These are phyloP conservation scores for Neohortaea acidophila DNA, from an alignment of 495 filamentous ascomycete genomes.

Conservation along the genomic window DNA sequence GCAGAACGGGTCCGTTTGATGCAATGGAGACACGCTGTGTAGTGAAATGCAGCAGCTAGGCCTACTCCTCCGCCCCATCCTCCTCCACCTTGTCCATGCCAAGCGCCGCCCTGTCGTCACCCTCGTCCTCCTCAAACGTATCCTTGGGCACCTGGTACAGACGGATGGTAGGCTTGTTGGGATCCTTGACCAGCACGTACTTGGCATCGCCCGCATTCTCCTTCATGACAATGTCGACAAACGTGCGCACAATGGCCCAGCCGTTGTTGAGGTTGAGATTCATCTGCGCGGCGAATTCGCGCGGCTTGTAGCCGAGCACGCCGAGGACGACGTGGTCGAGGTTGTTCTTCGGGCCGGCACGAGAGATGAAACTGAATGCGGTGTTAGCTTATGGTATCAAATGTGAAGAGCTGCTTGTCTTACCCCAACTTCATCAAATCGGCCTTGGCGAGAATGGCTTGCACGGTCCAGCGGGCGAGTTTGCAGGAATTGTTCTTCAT, in stretches of 20 bases:
- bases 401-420: constrained; percentile 19
- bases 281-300: constrained; percentile 95
- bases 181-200: constrained; percentile 68
- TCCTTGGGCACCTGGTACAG: constrained; percentile 79
- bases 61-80: constrained; percentile 31
- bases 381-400: constrained; percentile 15
- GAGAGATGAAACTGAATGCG: constrained; percentile 66
- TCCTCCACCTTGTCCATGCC: constrained; percentile 28
- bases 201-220: constrained; percentile 48
- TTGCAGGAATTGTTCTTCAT: constrained; percentile 99
- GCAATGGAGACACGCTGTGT: too few relatives aligned
- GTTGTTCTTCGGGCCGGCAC: constrained; percentile 77
- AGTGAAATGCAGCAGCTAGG: too few relatives aligned
- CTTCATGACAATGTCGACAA: constrained; percentile 75
- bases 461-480: constrained; percentile 89
- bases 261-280: constrained; percentile 90
- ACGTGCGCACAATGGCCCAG: constrained; percentile 97
- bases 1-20: too few relatives aligned
- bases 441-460: constrained; percentile 86
- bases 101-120: constrained; percentile 14
- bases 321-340: constrained; percentile 88
- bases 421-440: constrained; percentile 96
- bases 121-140: constrained; percentile 69
- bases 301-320: constrained; percentile 90
- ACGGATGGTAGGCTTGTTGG: constrained; percentile 84